A percentile compares a stretch with the other conserved stretches of the same genome.
These are phyloP conservation scores for Psophocarpus tetragonolobus DNA, from an alignment of 306 rosid genomes.

Conservation along the genomic window DNA sequence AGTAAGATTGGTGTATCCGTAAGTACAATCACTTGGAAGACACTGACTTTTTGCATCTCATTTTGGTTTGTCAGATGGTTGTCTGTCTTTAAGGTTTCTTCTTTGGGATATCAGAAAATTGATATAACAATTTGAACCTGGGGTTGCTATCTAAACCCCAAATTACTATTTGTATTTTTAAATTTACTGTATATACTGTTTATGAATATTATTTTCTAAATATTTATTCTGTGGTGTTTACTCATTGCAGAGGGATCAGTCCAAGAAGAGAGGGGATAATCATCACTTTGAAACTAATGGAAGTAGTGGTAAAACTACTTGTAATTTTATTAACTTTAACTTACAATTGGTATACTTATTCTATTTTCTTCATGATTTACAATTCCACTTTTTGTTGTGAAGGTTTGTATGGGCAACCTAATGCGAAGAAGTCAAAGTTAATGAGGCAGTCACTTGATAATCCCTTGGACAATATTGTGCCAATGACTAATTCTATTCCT, in stretches of 20 bases:
- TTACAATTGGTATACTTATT: neutral
- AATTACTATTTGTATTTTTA: neutral
- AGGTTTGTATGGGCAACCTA: conserved; percentile 69
- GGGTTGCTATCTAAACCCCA: neutral
- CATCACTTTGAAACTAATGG: conserved; percentile 73
- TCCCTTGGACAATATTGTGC: conserved; percentile 58
- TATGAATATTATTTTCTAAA: neutral
- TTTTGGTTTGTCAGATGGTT: neutral
- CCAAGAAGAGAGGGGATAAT: conserved; percentile 66
- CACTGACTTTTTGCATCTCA: neutral
- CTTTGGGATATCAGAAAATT: neutral
- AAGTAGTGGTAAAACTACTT: conserved; percentile 51
- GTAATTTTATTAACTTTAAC: conserved; percentile 1
- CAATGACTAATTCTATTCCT: conserved; percentile 67
- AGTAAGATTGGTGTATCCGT: neutral
- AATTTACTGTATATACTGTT: neutral
- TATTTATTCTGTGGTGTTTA: conserved; percentile 11
- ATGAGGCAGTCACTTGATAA: conserved; percentile 62
- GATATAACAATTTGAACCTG: neutral
- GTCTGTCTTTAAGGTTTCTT: neutral
- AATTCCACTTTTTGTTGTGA: conserved; percentile 32
- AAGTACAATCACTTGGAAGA: neutral
- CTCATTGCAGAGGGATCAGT: conserved; percentile 66
- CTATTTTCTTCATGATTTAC: conserved; percentile 19
- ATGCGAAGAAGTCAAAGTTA: conserved; percentile 69